Evolutionary conservation across 768 basidiomycete genomes (phyloP).

Genomic region (Kondoa malvinella): DNA sequence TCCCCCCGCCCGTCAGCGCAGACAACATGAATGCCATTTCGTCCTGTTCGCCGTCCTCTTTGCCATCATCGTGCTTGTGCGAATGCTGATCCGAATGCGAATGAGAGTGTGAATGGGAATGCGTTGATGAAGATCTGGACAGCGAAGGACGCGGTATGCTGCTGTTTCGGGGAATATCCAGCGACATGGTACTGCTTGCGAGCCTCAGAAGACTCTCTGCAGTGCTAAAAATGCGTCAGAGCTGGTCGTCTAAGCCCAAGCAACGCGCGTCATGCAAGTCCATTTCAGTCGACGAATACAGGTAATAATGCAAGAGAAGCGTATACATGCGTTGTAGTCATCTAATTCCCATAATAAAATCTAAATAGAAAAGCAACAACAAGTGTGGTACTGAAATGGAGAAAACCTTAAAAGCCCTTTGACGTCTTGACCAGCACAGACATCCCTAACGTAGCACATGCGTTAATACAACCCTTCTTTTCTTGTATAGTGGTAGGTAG

Average conservation of each 20-base stretch:
- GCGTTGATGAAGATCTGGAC: neutral
- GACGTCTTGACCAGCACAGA: neutral
- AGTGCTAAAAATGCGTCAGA: too few relatives aligned
- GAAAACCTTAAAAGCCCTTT: too few relatives aligned
- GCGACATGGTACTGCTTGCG: neutral
- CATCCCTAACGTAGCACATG: neutral
- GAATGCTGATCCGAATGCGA: slow-evolving; percentile 17
- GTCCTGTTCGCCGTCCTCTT: slow-evolving; percentile 42
- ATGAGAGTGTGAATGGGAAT: slow-evolving; percentile 15
- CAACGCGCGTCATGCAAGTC: too few relatives aligned
- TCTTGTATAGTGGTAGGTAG: neutral
- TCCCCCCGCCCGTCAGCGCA: slow-evolving; percentile 44
- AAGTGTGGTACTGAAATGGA: too few relatives aligned
- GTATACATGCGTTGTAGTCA: too few relatives aligned
- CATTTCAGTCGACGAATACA: too few relatives aligned
- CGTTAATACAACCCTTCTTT: neutral
- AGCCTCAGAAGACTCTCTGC: neutral
- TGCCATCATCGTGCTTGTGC: slow-evolving; percentile 41
- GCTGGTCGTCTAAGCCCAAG: too few relatives aligned
- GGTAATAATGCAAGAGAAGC: too few relatives aligned
- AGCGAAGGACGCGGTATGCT: neutral
- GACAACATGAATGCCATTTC: slow-evolving; percentile 54
- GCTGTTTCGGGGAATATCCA: neutral
- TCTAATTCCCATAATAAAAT: too few relatives aligned
- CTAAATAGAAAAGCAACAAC: too few relatives aligned